Conservation (phyloP, 305 asterid species). For the Solanum hybrid region DNA sequence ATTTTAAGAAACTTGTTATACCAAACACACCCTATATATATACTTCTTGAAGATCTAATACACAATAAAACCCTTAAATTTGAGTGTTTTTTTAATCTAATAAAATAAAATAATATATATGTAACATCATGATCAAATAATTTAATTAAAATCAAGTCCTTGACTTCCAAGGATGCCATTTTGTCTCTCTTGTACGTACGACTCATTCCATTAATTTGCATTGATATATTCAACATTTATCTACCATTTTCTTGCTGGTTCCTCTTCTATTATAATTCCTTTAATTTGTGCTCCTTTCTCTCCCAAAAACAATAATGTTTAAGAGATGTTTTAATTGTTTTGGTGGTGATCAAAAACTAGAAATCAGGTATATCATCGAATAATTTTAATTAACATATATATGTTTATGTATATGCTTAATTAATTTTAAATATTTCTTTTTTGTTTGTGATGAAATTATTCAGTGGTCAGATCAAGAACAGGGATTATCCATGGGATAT, state of each 20-base stretch:
- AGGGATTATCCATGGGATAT: slow-evolving; percentile 59
- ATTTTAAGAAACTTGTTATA: background rate
- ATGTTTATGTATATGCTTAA: background rate
- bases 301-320: background rate
- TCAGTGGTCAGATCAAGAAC: slow-evolving; percentile 13
- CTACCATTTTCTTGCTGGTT: background rate
- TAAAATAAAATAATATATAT: background rate
- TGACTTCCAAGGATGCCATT: background rate
- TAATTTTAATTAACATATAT: too few relatives aligned
- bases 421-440: background rate
- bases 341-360: background rate
- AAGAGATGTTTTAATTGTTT: slow-evolving; percentile 4
- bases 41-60: background rate
- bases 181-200: background rate
- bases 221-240: background rate
- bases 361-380: background rate
- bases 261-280: background rate
- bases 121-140: background rate
- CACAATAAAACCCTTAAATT: background rate
- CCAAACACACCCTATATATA: background rate
- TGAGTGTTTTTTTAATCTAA: background rate
- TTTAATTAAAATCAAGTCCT: background rate
- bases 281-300: background rate
- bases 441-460: background rate
- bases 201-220: background rate